Base-by-base conservation (phyloP, 2,329 filamentous ascomycete genomes). In the Coleophoma crateriformis region DNA sequence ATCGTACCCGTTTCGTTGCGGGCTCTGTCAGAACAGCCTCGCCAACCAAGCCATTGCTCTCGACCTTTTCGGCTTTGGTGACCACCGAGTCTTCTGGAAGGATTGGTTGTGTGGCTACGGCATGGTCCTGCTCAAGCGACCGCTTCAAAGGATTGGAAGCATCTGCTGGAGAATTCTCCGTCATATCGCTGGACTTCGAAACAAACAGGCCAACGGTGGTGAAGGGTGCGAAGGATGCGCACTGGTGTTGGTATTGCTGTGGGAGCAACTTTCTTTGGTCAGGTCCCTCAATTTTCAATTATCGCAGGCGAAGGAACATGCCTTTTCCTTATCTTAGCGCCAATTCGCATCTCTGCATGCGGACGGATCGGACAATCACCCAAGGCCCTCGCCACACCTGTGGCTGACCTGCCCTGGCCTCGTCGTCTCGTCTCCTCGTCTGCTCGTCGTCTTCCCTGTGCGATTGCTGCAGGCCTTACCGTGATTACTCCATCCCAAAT, bases 1-100 rank as follows among this genome's bases (percentile, higher is more conserved):
- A 39, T 35, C 52, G 85, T 58, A 77, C 69, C 60, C 79, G 77
- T 68, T 87, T 87, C 17, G 41, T 39, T 41, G 44, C 10, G 51
- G 76, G 74, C 39, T 70, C 67, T 47, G 68, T 65, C 12, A 62
- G 52, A 41, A 47, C 52, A 46, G 61, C 64, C 45, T 67, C 64
- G 41, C 54, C 52, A 19, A 54, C 52, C 52, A 63, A 58, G 47
- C 52, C 61, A 52, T 57, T 62, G 42, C 52, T 51, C 39, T 58
- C 62, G 14, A 55, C 33, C 39, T 67, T 62, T 47, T 64, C 63
- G 11, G 60, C 61, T 46, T 62, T 61, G 14, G 60, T 64, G 11
- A 58, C 47, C 14, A 62, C 56, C 32, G 61, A 62, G 44, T 64
- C 64, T 41, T 61, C 61, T 22, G 50, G 52, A 7, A 56, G 33